A percentile compares a stretch with the other conserved stretches of the same genome.
These are phyloP conservation scores for Ustilago sp. DNA, from an alignment of 1,284 basidiomycete species.

Conservation along the genomic window DNA sequence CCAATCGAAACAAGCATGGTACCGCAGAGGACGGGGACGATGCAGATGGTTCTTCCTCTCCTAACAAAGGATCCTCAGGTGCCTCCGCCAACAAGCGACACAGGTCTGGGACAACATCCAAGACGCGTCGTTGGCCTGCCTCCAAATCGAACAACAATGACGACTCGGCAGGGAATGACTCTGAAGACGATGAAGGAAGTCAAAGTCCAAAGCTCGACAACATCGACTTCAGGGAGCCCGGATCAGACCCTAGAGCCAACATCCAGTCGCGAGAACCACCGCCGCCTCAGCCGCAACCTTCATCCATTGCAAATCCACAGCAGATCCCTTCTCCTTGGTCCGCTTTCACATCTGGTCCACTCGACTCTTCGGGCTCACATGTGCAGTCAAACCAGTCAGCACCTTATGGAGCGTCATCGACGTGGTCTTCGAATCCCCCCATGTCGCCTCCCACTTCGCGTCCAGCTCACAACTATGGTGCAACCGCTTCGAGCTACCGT, in stretches of 20 bases:
- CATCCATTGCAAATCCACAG: slow-evolving; percentile 8
- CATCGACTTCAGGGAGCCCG: neutral
- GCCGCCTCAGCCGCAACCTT: slow-evolving; percentile 2
- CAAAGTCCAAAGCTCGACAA: slow-evolving; percentile 6
- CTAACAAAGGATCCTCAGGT: slow-evolving; percentile 10
- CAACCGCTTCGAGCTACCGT: slow-evolving; percentile 12
- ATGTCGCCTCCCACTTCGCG: slow-evolving; percentile 30
- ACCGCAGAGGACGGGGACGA: slow-evolving; percentile 37
- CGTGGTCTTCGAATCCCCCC: slow-evolving; percentile 23
- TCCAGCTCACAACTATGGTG: slow-evolving; percentile 7
- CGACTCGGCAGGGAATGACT: slow-evolving; percentile 15
- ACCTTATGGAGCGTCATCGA: slow-evolving; percentile 5
- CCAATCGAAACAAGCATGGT: slow-evolving; percentile 44
- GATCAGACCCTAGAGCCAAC: neutral
- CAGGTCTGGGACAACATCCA: slow-evolving; percentile 16
- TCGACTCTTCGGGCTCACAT: slow-evolving; percentile 3
- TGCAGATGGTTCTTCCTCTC: slow-evolving; percentile 12
- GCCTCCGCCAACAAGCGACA: slow-evolving; percentile 18
- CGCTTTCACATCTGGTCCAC: slow-evolving; percentile 1
- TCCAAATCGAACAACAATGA: slow-evolving; percentile 1
- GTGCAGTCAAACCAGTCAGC: neutral
- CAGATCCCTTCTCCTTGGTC: slow-evolving; percentile 23
- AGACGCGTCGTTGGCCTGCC: slow-evolving; percentile 7
- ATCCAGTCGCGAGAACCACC: slow-evolving; percentile 12
- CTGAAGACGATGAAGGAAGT: slow-evolving; percentile 23